Base-by-base conservation (phyloP, 176 grass and related monocot genomes). In the Oryza meyeriana region DNA sequence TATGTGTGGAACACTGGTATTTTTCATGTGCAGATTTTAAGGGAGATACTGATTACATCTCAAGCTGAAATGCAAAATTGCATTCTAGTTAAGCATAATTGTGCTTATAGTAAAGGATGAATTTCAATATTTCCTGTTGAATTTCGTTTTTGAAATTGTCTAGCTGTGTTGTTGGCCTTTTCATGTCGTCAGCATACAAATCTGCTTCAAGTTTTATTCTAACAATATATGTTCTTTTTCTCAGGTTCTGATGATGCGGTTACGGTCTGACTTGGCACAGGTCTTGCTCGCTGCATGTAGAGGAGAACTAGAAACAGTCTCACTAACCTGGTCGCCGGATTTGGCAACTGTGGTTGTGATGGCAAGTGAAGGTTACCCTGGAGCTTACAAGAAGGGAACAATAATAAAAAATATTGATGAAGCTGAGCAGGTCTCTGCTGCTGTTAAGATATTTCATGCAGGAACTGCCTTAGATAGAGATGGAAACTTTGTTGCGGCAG, bases 401-500 rank as follows among this genome's bases (percentile, higher is more conserved):
- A 73, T 89, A 12, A 93, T 98, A 91, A 88, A 66, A 84, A 94
- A 91, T 44, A 55, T 98, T 0, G 82, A 97, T 71, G 85, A 94
- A 73, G 95, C 92, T 12, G 95, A 91, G 77, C 70, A 81, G 36
- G 70, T 93, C 33, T 90, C 88, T 62, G 88, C 86, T 5, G 84
- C 74, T 26, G 86, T 98, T n/a, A 98, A 94, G 75, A 93, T 94
- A 70, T 98, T 98, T 74, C 95, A 98, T 82, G 88, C 92, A 12
- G 90, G 90, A 32, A 94, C 92, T 26, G 81, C 84, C 31, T 10
- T 93, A 12, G 90, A 93, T 65, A 48, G 74, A 57, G 39, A 94
- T 28, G 90, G 90, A 42, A 88, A 98, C 52, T 92, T 98, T 44
- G 79, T 93, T 17, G 88, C 90, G 36, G 57, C 78, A 0, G 90